Evolutionary conservation across 2,329 filamentous ascomycete species (phyloP).

Genomic region (Scedosporium apiospermum): DNA sequence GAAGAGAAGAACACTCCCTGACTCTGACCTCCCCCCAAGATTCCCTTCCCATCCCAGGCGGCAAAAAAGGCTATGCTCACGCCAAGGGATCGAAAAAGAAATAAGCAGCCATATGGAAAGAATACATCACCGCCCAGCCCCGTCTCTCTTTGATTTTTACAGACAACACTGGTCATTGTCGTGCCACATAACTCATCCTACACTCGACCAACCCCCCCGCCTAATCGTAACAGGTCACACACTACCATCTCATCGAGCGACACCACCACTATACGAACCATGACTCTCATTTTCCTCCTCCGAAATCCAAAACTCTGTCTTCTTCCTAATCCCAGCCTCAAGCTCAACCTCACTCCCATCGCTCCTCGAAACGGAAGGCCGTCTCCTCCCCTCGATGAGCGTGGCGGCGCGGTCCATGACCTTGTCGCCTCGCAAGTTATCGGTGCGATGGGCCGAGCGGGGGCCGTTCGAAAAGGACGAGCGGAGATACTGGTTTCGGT

Average conservation of each 20-base stretch:
- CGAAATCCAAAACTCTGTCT: constrained; percentile 12
- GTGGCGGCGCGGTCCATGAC: constrained; percentile 8
- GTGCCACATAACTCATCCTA: too few relatives aligned
- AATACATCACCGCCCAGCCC: too few relatives aligned
- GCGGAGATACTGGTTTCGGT: constrained; percentile 3
- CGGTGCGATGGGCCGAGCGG: constrained; percentile 8
- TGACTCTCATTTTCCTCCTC: constrained; percentile 9
- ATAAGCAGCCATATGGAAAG: too few relatives aligned
- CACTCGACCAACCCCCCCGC: too few relatives aligned
- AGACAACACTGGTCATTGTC: too few relatives aligned
- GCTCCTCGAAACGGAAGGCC: constrained; percentile 10
- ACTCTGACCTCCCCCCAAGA: not conserved
- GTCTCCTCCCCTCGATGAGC: constrained; percentile 7
- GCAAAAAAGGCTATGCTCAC: too few relatives aligned
- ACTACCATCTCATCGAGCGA: not conserved
- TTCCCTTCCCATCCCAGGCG: too few relatives aligned
- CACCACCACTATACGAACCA: not conserved
- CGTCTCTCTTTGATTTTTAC: too few relatives aligned
- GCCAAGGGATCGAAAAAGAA: too few relatives aligned
- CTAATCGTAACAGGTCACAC: too few relatives aligned
- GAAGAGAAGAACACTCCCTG: not conserved
- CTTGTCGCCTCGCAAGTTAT: constrained; percentile 7
- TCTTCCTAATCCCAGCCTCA: constrained; percentile 13
- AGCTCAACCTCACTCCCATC: constrained; percentile 13
- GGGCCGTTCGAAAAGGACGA: constrained; percentile 1